phyloP scores from a whole-genome alignment of 768 basidiomycete genomes.

The Vararia minispora region DNA sequence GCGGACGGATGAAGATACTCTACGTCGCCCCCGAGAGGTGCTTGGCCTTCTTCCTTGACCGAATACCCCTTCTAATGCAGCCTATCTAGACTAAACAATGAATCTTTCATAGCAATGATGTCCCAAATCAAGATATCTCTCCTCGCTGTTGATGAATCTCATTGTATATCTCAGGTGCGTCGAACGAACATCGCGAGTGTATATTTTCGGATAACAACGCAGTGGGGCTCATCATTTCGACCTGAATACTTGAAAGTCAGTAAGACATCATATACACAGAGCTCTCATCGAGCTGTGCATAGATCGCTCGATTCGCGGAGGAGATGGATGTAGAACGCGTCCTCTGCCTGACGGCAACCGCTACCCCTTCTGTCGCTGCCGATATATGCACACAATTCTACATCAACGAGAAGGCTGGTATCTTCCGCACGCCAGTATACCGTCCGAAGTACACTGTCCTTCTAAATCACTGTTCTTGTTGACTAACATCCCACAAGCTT shows the following conservation, averaged over 20 bases:
- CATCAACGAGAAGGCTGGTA: slow-evolving; percentile 26
- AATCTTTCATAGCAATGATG: slow-evolving; percentile 34
- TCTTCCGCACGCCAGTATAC: slow-evolving; percentile 34
- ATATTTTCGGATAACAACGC: not conserved
- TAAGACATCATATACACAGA: not conserved
- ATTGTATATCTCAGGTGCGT: slow-evolving; percentile 32
- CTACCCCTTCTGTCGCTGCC: slow-evolving; percentile 28
- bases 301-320: slow-evolving; percentile 35
- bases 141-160: slow-evolving; percentile 39
- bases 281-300: slow-evolving; percentile 17
- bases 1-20: slow-evolving; percentile 32
- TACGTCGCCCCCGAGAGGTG: slow-evolving; percentile 37
- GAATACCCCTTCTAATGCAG: not conserved
- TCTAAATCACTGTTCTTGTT: not conserved
- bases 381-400: slow-evolving; percentile 35
- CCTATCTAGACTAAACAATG: slow-evolving; percentile 30
- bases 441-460: slow-evolving; percentile 29
- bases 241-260: slow-evolving; percentile 24
- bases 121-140: slow-evolving; percentile 29
- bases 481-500: too few relatives aligned
- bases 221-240: slow-evolving; percentile 35
- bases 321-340: slow-evolving; percentile 34
- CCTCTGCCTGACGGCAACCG: slow-evolving; percentile 35
- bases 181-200: not conserved
- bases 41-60: not conserved